Evolutionary conservation across 345 rosid species (phyloP).

Genomic region (Erucastrum elatum): DNA sequence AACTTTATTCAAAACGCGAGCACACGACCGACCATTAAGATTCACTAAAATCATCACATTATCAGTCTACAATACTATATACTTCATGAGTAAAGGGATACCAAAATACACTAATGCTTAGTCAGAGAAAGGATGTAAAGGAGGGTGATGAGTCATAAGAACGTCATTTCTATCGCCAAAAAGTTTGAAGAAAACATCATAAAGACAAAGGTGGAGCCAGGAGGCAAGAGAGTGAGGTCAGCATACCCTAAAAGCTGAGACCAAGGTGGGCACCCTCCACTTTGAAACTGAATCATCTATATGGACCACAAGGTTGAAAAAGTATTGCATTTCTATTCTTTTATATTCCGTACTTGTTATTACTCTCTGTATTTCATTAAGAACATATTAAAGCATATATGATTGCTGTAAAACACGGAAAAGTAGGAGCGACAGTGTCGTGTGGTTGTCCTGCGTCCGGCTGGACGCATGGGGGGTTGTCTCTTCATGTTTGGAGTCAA

Average conservation of each 20-base stretch:
- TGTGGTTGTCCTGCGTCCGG: conserved; percentile 34
- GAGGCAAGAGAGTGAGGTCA: conserved; percentile 11
- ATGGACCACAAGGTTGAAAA: conserved; percentile 16
- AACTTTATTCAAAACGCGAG: conserved; percentile 21
- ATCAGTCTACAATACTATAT: conserved; percentile 13
- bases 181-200: conserved; percentile 9
- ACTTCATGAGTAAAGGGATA: not conserved
- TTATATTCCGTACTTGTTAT: conserved; percentile 1
- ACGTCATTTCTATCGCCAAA: conserved; percentile 24
- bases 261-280: conserved; percentile 37
- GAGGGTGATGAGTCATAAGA: conserved; percentile 25
- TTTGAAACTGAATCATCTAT: conserved; percentile 21
- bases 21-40: conserved; percentile 28
- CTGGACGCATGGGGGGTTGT: conserved; percentile 3
- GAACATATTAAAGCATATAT: not conserved
- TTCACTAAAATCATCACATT: conserved; percentile 11
- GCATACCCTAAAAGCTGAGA: conserved; percentile 32
- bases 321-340: not conserved
- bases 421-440: conserved; percentile 22
- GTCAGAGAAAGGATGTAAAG: conserved; percentile 39
- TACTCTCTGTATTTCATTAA: conserved; percentile 5
- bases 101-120: conserved; percentile 16
- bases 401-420: too few relatives aligned
- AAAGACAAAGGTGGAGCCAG: conserved; percentile 39
- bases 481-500: conserved; percentile 9